Base-by-base conservation (phyloP, 2,329 filamentous ascomycete species). In the Tolypocladium paradoxum region DNA sequence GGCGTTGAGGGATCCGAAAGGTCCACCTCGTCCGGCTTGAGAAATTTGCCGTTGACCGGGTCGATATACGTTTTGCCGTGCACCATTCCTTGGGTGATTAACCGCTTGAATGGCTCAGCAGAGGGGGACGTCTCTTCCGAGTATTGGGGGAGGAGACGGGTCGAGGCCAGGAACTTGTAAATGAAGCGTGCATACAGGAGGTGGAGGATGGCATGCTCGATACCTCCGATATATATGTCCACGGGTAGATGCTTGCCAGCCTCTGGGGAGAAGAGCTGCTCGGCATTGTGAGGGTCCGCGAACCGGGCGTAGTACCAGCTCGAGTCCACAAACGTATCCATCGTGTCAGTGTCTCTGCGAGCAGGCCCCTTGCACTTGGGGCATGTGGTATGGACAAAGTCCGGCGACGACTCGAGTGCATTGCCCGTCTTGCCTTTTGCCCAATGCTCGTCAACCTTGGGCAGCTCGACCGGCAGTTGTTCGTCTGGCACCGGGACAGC, bases 281-380 rank as follows among this genome's bases (percentile, higher is more conserved):
- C 63, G 16, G 73, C 59, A 59, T 93, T 91, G 20, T 82, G 73
- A 1, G 87, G 74, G 61, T 95, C 88, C 31, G 84, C 70, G 61
- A 90, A 95, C 14, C 89, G 81, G 70, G 91, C 82, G 63, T 85
- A 95, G 68, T 96, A 96, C 90, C 90, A 96, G 52, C 90, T 95
- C 2, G 90, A 95, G 70, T 95, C 90, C 56, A 96, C 90, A 70
- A 96, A 96, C 0, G 90, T 96, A 67, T 96, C 90, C 90, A 96
- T 95, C 3, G 90, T 96, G 66, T 96, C 90, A 0, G 90, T 95
- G 58, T 96, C 90, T 57, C 90, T 80, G 65, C 83, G 86, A 7
- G 88, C 90, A 27, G 81, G 70, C 1, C 79, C 76, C 18, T 78
- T 72, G 62, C 90, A 96, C 60, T 80, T 80, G 6, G 90, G 90